A percentile compares a stretch with the other conserved stretches of the same genome.
These are phyloP conservation scores for Diaporthe aspalathi DNA, from an alignment of 2,329 filamentous ascomycete genomes.

Conservation along the genomic window DNA sequence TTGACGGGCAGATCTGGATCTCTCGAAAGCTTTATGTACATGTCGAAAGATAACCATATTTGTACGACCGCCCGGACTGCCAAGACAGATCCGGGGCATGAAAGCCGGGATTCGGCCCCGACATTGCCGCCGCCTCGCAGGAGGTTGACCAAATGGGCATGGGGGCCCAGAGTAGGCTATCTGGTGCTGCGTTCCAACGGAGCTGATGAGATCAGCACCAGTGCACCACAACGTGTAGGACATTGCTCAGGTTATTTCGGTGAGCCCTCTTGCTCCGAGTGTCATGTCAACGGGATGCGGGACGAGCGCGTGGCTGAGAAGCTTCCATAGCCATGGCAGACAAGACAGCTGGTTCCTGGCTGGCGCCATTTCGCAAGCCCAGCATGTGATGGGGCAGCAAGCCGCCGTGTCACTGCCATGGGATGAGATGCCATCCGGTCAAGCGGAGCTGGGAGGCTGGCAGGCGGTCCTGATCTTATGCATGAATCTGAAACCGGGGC, in stretches of 20 bases:
- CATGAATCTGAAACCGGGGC: background rate
- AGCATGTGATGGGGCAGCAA: conserved; percentile 2
- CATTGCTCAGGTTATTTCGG: background rate
- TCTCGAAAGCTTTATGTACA: conserved; percentile 16
- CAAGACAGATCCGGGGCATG: conserved; percentile 8
- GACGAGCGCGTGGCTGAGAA: conserved; percentile 7
- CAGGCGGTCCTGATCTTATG: background rate
- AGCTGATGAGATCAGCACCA: background rate
- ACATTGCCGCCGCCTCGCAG: conserved; percentile 2
- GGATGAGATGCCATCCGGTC: conserved; percentile 11
- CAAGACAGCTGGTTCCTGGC: conserved; percentile 1
- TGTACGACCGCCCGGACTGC: background rate
- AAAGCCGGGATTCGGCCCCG: background rate
- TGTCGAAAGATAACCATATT: background rate
- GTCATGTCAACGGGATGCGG: background rate
- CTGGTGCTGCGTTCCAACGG: background rate
- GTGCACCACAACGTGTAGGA: background rate
- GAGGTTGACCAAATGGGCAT: background rate
- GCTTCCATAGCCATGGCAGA: background rate
- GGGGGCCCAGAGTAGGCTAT: background rate
- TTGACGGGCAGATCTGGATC: conserved; percentile 19
- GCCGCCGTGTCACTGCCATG: background rate
- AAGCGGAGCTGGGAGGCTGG: too few relatives aligned
- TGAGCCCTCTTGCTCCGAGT: background rate
- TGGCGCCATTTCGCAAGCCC: conserved; percentile 5